Evolutionary conservation across 164 flowering plant genomes (phyloP), one percentile per base, ranked within the genome.

Genomic region (Umbellularia californica): DNA sequence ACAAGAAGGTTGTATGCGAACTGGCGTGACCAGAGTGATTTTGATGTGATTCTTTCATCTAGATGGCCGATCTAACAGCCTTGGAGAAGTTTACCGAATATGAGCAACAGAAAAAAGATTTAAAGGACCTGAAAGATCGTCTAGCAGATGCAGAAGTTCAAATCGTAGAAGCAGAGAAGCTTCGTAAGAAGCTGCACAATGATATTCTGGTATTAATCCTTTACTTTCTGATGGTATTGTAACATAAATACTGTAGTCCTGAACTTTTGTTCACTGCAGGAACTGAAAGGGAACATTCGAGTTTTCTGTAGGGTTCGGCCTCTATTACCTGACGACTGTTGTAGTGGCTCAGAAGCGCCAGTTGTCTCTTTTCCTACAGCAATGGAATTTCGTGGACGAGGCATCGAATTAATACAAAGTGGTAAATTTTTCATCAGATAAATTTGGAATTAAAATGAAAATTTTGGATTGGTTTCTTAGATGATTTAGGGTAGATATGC

Each of bases 221-320:
- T 5, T 2, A 7, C 12, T 73, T 17, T 33, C 3, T 30, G 2
- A 23, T 65, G 20, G 41, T n/a, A 14, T 25, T 23, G 27, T 35
- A 13, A 9, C 15, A 15, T 50, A 13, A 30, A 71, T 27, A 22
- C 58, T 14, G 30, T 33, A 22, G 25, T 70, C 20, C 77, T 77
- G 25, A 71, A 33, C 24, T 28, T 67, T 73, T 73, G 58, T 65
- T 35, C 75, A 23, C 13, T 81, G 68, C 88, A 96, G 99, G 99
- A 96, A 80, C 77, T 96, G n/a, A 96, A 96, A 79, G 99, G 99
- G 35, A 96, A 96, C 72, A 94, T 96, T 22, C 89, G 99, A 2
- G 99, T 96, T 17, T 96, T 96, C 78, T 96, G 99, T 77, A 81
- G 99, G 84, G 98, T 96, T 2, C 86, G 99, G 5, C 99, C 99